These are phyloP conservation scores for Podospora fimiseda DNA, from an alignment of 495 filamentous ascomycete genomes.

Conservation along the genomic window DNA sequence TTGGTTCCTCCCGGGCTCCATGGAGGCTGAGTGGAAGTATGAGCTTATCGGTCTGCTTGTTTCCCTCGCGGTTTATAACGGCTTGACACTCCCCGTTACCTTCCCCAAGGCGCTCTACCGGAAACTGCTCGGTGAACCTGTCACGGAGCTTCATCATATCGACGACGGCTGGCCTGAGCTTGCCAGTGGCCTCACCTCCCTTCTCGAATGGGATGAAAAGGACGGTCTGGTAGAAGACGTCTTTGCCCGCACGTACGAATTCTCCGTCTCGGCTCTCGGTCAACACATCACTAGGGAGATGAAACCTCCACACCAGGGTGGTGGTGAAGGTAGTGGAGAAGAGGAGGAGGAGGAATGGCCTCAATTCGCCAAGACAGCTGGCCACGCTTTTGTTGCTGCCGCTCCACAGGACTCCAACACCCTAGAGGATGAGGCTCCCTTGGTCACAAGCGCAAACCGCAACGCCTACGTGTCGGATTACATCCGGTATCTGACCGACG, in stretches of 20 bases:
- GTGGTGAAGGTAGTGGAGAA: neutral
- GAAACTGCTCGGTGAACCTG: conserved; percentile 60
- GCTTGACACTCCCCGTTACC: conserved; percentile 78
- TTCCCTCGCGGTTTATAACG: conserved; percentile 90
- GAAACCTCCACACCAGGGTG: conserved; percentile 18
- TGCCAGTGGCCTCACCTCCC: conserved; percentile 59
- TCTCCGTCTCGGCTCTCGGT: conserved; percentile 67
- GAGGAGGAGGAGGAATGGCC: conserved; percentile 30
- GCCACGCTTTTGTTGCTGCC: conserved; percentile 9
- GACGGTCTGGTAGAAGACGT: conserved; percentile 75
- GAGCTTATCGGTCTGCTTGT: conserved; percentile 84
- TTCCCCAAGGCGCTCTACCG: conserved; percentile 81
- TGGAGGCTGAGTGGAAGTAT: conserved; percentile 80
- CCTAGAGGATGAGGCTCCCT: conserved; percentile 40
- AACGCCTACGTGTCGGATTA: conserved; percentile 79
- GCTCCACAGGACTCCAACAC: conserved; percentile 29
- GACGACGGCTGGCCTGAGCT: conserved; percentile 83
- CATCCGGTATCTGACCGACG: conserved; percentile 73
- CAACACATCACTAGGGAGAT: conserved; percentile 44
- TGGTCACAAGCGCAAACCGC: conserved; percentile 73
- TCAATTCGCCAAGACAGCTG: conserved; percentile 26
- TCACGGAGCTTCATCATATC: conserved; percentile 66
- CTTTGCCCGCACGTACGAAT: conserved; percentile 77
- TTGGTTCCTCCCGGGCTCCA: conserved; percentile 79
- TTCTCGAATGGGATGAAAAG: conserved; percentile 64